Base-by-base conservation (phyloP, 1,284 basidiomycete species). In the Ganoderma lucidum region DNA sequence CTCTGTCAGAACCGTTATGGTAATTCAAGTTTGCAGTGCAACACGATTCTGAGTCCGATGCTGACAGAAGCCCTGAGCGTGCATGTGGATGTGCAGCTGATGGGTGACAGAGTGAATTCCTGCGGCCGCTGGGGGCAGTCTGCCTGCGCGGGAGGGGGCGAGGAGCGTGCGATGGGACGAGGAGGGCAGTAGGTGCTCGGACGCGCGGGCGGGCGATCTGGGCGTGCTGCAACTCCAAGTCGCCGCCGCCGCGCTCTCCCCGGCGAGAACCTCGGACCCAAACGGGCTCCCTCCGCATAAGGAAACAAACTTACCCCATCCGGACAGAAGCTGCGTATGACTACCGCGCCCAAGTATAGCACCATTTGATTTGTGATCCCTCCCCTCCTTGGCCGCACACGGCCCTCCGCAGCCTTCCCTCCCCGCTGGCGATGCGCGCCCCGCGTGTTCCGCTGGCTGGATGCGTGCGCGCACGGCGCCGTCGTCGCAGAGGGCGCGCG, bases 271-370 rank as follows among this genome's bases (percentile, higher is more conserved):
- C 67, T 58, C 70, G 72, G 68, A 73, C 65, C 66, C 69, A 71
- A 69, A 65, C 61, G 12, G 63, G 66, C 60, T 55, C 45, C 63
- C 32, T 32, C 66, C 72, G 67, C 69, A 71, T 68, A 66, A 69
- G 72, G 72, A 65, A 73, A 69, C 63, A 62, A 44, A 71, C 28
- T 69, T 73, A 66, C 72, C 72, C 42, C 14, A 69, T 68, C 53
- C 70, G 69, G 72, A 64, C 64, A 65, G 66, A 69, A 65, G 69
- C 62, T 59, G 67, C 63, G 58, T 65, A 64, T 65, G 71, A 64
- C 72, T 71, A 64, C 72, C 69, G 67, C 66, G 39, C 63, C 71
- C 71, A 73, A 73, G 71, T 70, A 69, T 73, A 73, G 71, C 69
- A 58, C 67, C 45, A 60, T 64, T 60, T 70, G 71, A 65, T 70